phyloP scores from a whole-genome alignment of 2,329 filamentous ascomycete species.

The Ustilaginoidea virens region DNA sequence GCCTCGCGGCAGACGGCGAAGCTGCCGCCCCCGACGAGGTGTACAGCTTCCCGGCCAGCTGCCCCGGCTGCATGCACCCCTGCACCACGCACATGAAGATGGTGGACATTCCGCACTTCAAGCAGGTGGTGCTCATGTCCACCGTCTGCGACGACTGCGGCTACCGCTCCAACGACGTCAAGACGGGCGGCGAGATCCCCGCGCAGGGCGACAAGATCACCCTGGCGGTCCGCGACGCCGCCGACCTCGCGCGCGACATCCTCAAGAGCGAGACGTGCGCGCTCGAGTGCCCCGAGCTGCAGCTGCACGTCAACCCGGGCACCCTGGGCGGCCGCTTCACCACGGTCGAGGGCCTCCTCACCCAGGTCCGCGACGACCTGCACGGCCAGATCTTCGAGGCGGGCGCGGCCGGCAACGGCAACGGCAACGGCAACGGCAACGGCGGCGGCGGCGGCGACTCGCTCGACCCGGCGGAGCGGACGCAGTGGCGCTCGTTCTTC shows the following conservation, averaged over 20 bases:
- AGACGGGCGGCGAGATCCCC: conserved; percentile 88
- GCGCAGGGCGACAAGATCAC: conserved; percentile 73
- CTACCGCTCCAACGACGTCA: conserved; percentile 92
- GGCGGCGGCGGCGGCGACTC: conserved; percentile 55
- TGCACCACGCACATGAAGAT: conserved; percentile 97
- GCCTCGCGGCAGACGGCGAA: conserved; percentile 45
- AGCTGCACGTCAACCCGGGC: conserved; percentile 77
- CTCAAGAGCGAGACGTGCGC: conserved; percentile 91
- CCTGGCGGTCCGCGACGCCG: conserved; percentile 49
- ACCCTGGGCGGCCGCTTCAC: conserved; percentile 94
- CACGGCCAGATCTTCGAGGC: conserved; percentile 75
- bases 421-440: too few species aligned
- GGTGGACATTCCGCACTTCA: conserved; percentile 96
- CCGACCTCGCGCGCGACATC: conserved; percentile 81
- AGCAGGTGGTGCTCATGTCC: conserved; percentile 91
- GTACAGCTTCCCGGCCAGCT: conserved; percentile 82
- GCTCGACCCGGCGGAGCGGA: conserved; percentile 46
- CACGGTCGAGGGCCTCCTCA: conserved; percentile 85
- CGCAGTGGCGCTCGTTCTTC: conserved; percentile 74
- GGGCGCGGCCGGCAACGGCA: conserved; percentile 47
- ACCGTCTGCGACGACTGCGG: conserved; percentile 86
- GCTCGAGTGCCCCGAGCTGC: conserved; percentile 73
- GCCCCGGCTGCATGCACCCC: conserved; percentile 74
- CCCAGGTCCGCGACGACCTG: conserved; percentile 82
- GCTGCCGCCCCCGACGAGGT: conserved; percentile 85